These are phyloP conservation scores for Sordaria brevicollis DNA, from an alignment of 495 filamentous ascomycete species.

Conservation along the genomic window DNA sequence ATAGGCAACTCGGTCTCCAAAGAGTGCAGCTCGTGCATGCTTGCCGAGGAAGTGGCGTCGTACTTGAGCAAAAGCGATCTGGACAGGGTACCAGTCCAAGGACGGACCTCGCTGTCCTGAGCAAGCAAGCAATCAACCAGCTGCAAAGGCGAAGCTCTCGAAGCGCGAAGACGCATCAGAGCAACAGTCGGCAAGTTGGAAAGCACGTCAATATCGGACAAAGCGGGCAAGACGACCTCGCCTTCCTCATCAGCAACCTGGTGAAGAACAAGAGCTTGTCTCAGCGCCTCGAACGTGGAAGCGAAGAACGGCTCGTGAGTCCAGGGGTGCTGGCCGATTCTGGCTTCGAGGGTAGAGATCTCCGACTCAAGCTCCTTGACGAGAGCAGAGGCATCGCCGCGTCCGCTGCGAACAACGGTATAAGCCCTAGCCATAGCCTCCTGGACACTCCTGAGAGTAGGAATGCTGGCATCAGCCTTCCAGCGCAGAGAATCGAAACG, in stretches of 20 bases:
- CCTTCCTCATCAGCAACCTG: slow-evolving; percentile 11
- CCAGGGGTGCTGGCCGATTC: slow-evolving; percentile 27
- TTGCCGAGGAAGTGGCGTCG: slow-evolving; percentile 40
- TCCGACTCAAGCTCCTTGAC: slow-evolving; percentile 44
- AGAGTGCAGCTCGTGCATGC: slow-evolving; percentile 50
- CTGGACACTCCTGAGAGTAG: slow-evolving; percentile 36
- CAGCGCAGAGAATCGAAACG: slow-evolving; percentile 59
- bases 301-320: slow-evolving; percentile 45
- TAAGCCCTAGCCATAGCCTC: slow-evolving; percentile 43
- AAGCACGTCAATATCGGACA: slow-evolving; percentile 30
- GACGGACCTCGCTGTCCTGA: slow-evolving; percentile 22
- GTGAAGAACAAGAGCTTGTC: slow-evolving; percentile 48
- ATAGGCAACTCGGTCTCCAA: slow-evolving; percentile 56
- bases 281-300: slow-evolving; percentile 53
- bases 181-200: slow-evolving; percentile 33
- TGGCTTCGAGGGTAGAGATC: slow-evolving; percentile 43
- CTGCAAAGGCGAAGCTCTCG: slow-evolving; percentile 29
- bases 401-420: slow-evolving; percentile 31
- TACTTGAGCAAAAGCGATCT: slow-evolving; percentile 47
- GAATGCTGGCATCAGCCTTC: slow-evolving; percentile 33
- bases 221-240: slow-evolving; percentile 4
- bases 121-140: slow-evolving; percentile 33
- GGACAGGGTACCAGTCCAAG: slow-evolving; percentile 45
- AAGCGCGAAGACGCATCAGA: slow-evolving; percentile 33
- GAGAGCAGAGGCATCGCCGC: slow-evolving; percentile 32